phyloP scores from a whole-genome alignment of 2,329 filamentous ascomycete species.

The Microsporum canis region DNA sequence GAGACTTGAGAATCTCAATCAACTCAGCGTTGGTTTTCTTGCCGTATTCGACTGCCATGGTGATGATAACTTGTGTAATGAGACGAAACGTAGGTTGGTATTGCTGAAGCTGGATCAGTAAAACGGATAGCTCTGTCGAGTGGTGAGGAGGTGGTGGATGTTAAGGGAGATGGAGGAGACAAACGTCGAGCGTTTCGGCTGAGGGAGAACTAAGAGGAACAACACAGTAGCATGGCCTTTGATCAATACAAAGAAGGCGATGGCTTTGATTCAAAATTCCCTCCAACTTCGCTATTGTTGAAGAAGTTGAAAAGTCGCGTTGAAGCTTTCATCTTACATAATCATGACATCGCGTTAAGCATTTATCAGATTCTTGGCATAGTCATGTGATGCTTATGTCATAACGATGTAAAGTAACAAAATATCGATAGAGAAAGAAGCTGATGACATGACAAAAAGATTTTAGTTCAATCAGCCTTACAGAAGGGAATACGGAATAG shows the following conservation, averaged over 20 bases:
- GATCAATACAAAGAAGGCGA: not conserved
- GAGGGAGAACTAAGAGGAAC: not conserved
- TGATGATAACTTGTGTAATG: conserved; percentile 3
- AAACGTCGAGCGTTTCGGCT: not conserved
- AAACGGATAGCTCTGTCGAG: not conserved
- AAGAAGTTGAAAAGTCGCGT: not conserved
- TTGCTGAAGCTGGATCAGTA: not conserved
- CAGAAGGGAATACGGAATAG: not conserved
- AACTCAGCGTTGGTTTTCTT: conserved; percentile 42
- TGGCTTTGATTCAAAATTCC: not conserved
- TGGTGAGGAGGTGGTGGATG: not conserved
- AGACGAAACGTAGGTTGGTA: not conserved
- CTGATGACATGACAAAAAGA: not conserved
- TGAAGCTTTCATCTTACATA: not conserved
- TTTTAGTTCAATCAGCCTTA: not conserved
- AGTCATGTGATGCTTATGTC: not conserved
- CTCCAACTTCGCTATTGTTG: not conserved
- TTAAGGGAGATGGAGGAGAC: not conserved
- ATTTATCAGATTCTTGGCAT: not conserved
- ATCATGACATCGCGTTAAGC: not conserved
- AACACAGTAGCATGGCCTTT: not conserved
- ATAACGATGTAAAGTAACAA: not conserved
- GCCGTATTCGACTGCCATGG: conserved; percentile 36
- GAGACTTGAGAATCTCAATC: conserved; percentile 39
- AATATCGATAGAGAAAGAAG: not conserved